Evolutionary conservation across 176 grass and related monocot species (phyloP).

Genomic region (sorghum (Sorghum bicolor)): DNA sequence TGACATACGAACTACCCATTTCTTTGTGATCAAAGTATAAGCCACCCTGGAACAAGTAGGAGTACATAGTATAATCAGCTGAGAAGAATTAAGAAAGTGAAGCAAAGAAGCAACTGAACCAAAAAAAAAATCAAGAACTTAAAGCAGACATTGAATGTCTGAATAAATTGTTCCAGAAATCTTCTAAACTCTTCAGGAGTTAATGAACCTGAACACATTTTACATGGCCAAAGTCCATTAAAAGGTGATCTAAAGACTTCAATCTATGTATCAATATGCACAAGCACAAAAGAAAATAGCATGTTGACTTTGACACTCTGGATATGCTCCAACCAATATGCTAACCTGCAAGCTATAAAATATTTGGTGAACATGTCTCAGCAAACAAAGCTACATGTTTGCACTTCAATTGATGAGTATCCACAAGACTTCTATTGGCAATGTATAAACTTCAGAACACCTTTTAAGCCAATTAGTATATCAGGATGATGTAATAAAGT

Average conservation of each 20-base stretch:
- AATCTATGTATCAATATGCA: neutral
- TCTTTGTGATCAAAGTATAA: constrained; percentile 28
- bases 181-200: neutral
- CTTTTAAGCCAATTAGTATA: neutral
- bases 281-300: neutral
- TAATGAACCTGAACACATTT: neutral
- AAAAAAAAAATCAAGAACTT: neutral
- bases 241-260: neutral
- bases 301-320: neutral
- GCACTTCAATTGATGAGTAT: neutral
- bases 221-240: neutral
- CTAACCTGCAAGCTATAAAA: neutral
- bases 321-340: neutral
- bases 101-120: neutral
- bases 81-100: constrained; percentile 3
- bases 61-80: constrained; percentile 12
- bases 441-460: neutral
- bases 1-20: constrained; percentile 54
- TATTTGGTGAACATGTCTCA: neutral
- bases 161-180: neutral
- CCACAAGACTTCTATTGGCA: neutral
- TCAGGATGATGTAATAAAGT: neutral
- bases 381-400: neutral
- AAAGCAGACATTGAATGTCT: neutral
- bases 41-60: constrained; percentile 46